Conservation (phyloP, 1,284 basidiomycete genomes). For the Phlebopus sp. region DNA sequence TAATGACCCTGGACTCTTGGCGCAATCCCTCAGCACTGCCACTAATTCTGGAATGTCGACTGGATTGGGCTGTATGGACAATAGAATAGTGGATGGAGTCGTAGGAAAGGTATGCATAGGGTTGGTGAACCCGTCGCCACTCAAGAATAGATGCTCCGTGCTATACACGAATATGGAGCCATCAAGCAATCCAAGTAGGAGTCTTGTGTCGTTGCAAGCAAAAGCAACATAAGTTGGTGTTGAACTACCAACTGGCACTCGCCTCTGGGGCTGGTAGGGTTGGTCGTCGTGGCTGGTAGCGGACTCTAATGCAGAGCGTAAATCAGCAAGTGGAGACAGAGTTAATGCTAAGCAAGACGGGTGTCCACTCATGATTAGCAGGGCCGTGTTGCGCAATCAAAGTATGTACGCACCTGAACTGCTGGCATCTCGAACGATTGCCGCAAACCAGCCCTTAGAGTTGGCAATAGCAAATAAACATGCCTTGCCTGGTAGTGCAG, state of each 20-base stretch:
- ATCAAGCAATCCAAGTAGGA: constrained; percentile 56
- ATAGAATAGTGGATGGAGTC: constrained; percentile 40
- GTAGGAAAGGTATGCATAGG: constrained; percentile 50
- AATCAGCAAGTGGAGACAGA: constrained; percentile 53
- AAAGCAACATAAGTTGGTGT: constrained; percentile 52
- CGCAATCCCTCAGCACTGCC: constrained; percentile 54
- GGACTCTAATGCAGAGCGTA: constrained; percentile 48
- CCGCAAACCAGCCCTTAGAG: constrained; percentile 63
- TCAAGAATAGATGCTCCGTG: constrained; percentile 45
- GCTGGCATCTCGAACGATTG: constrained; percentile 41
- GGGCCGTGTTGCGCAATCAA: not conserved
- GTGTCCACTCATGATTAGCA: not conserved
- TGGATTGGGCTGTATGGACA: constrained; percentile 65
- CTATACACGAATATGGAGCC: constrained; percentile 62
- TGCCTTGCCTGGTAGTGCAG: constrained; percentile 38
- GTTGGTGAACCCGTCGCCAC: constrained; percentile 39
- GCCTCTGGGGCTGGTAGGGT: constrained; percentile 48
- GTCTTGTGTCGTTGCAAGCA: constrained; percentile 53
- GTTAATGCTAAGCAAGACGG: constrained; percentile 44
- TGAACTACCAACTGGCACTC: constrained; percentile 41
- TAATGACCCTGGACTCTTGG: constrained; percentile 29
- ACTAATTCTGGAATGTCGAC: constrained; percentile 58
- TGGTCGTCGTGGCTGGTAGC: constrained; percentile 38
- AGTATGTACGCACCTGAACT: constrained; percentile 36
- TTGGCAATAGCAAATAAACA: constrained; percentile 58